phyloP scores from a whole-genome alignment of 1,139 yeast species.

The Scheffersomyces segobiensis region DNA sequence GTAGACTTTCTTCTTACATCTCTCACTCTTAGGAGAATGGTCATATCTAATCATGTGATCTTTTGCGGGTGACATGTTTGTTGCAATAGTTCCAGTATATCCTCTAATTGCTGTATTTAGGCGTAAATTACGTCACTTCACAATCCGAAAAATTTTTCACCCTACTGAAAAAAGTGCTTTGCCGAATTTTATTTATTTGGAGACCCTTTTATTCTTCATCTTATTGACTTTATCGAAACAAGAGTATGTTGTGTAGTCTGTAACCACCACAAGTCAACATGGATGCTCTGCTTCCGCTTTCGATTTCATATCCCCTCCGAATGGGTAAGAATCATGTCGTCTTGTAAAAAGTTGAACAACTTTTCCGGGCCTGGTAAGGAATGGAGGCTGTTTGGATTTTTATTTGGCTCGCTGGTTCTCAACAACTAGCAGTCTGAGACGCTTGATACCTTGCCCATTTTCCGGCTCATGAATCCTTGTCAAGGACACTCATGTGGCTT shows the following conservation, averaged over 20 bases:
- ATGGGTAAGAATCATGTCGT: conserved; percentile 16
- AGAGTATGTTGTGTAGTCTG: not conserved
- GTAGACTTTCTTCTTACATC: not conserved
- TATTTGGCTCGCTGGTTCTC: conserved; percentile 3
- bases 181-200: not conserved
- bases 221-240: not conserved
- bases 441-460: conserved; percentile 25
- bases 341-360: conserved; percentile 14
- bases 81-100: not conserved
- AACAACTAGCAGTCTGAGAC: conserved; percentile 24
- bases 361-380: not conserved
- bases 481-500: conserved; percentile 44
- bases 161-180: not conserved
- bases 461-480: conserved; percentile 36
- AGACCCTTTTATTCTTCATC: not conserved
- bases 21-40: not conserved
- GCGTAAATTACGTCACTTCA: not conserved
- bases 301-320: not conserved
- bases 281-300: not conserved
- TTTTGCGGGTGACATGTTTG: not conserved
- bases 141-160: not conserved
- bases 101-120: not conserved
- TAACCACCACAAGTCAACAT: not conserved
- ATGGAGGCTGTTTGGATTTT: not conserved
- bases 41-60: conserved; percentile 1